Conservation (phyloP, 2,329 filamentous ascomycete species). For the Raffaelea ambrosiae region DNA sequence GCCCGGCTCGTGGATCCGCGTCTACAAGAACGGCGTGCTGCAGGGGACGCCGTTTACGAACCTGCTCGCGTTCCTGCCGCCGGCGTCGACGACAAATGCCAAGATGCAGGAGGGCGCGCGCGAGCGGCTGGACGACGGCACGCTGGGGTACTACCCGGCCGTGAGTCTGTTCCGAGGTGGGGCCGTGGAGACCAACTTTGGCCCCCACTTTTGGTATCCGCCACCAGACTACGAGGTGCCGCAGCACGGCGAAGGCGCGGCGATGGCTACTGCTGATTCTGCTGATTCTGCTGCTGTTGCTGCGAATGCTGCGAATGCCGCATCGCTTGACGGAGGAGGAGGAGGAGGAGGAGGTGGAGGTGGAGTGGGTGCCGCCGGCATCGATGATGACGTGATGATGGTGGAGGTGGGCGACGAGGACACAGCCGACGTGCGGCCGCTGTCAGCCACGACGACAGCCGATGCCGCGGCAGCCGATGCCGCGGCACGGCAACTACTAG, state of each 20-base stretch:
- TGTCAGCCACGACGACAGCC: background rate
- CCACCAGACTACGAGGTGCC: conserved; percentile 41
- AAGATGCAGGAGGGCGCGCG: conserved; percentile 65
- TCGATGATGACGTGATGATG: conserved; percentile 35
- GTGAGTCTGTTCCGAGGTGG: conserved; percentile 89
- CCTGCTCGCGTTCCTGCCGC: conserved; percentile 83
- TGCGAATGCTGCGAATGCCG: conserved; percentile 25
- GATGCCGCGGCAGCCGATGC: too few relatives aligned
- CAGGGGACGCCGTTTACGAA: conserved; percentile 85
- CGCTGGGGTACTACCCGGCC: conserved; percentile 91
- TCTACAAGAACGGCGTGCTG: conserved; percentile 86
- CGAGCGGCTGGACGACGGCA: conserved; percentile 85
- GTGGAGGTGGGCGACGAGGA: conserved; percentile 23
- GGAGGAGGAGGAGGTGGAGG: too few relatives aligned
- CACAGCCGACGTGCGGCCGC: background rate
- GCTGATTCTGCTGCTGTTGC: background rate
- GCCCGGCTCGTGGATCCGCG: conserved; percentile 74
- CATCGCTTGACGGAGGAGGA: too few relatives aligned
- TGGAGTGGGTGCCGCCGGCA: too few relatives aligned
- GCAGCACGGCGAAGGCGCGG: background rate
- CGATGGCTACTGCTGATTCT: conserved; percentile 6
- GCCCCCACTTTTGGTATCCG: conserved; percentile 85
- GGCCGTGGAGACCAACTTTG: conserved; percentile 88
- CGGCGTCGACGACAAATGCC: conserved; percentile 70
- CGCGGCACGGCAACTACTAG: background rate